Evolutionary conservation across 768 basidiomycete genomes (phyloP), one percentile per base, ranked within the genome.

Genomic region (Tulasnella sp.): DNA sequence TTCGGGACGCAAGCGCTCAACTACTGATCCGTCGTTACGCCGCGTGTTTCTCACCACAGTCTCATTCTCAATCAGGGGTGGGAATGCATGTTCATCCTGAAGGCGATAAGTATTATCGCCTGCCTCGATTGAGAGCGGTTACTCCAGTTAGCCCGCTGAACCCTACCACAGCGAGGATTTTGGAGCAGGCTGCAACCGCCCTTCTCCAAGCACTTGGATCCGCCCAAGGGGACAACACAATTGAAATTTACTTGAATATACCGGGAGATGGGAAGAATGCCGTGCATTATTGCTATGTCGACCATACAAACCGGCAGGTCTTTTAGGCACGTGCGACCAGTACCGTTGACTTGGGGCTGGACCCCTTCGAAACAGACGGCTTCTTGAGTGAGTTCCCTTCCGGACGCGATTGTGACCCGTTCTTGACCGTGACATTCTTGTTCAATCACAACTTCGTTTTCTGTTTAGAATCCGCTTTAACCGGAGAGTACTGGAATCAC

Each of bases 401-500:
- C 22, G 19, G 1, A n/a, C 49, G 19, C 49, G 49, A 49, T 49
- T n/a, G 19, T n/a, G 17, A 49, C n/a, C 11, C 11, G 3, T n/a
- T 31, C 14, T 45, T 8, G 12, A 7, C 12, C 71, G 29, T 37
- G 14, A 39, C 29, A 8, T 73, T 25, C 31, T 15, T 5, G 58
- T 8, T 64, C 58, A 25, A 64, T 34, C 58, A 5, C 4, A 72
- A 22, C n/a, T 34, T n/a, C 17, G 25, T 11, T 36, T 71, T 37
- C 67, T 42, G 14, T 8, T 2, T 52, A 77, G 76, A 77, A 58
- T 77, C 69, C 11, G 31, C 31, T 71, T 70, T 77, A 11, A 54
- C 52, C 12, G 73, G 39, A 29, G 76, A 77, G 25, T 77, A 77
- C 45, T 77, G 76, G 76, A 71, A 36, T n/a, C 76, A 77, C 38